These are phyloP conservation scores for Cornus kousa DNA, from an alignment of 148 eudicot species.

Conservation along the genomic window DNA sequence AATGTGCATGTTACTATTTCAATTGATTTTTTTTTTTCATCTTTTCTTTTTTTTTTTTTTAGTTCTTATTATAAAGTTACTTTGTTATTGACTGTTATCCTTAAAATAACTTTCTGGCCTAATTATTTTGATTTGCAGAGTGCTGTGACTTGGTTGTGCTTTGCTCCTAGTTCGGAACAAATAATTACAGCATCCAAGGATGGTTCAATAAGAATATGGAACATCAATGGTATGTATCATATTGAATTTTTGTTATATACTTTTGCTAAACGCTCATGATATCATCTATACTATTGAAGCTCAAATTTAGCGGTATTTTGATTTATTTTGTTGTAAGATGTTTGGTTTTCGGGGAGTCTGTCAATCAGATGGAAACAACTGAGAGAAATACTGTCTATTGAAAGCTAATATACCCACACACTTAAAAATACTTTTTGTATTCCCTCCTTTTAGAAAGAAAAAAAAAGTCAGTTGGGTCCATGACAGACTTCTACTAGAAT, in stretches of 20 bases:
- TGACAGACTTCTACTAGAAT: too few relatives aligned
- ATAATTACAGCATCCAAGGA: constrained; percentile 95
- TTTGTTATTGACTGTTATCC: neutral
- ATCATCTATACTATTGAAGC: neutral
- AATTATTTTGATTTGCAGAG: constrained; percentile 48
- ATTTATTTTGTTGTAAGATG: neutral
- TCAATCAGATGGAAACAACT: neutral
- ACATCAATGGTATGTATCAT: constrained; percentile 74
- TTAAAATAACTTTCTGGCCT: neutral
- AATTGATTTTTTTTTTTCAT: neutral
- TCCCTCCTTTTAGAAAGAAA: neutral
- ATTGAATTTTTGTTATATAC: neutral
- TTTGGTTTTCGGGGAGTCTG: neutral
- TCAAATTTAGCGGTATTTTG: neutral
- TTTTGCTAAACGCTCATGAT: neutral
- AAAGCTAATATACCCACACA: neutral
- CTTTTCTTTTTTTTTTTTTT: too few relatives aligned
- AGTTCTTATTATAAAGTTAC: neutral
- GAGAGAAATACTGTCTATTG: neutral
- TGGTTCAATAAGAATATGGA: constrained; percentile 92
- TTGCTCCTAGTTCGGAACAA: constrained; percentile 83
- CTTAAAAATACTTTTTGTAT: too few relatives aligned
- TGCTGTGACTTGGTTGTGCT: constrained; percentile 98
- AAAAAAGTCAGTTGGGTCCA: too few relatives aligned
- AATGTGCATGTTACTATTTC: neutral